Base-by-base conservation (phyloP, 1,139 yeast genomes). In the Nadsonia starkeyi-henricii region DNA sequence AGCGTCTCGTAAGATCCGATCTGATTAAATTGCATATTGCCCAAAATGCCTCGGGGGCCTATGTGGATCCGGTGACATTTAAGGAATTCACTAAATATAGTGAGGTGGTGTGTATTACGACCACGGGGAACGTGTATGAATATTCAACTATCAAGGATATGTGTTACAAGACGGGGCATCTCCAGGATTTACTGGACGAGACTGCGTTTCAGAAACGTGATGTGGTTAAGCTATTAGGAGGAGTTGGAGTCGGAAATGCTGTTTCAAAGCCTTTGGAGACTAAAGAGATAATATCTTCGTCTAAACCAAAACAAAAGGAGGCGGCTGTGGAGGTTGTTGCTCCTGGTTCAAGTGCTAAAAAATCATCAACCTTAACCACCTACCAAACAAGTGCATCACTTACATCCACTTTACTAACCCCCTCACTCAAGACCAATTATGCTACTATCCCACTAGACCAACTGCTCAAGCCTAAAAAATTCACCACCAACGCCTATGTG, bases 71-170 rank as follows among this genome's bases (percentile, higher is more conserved):
- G 3, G 63, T 63, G 46, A 62, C 67, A 23, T 55, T 58, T 54
- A 62, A 64, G 50, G 64, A 61, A 46, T 62, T 65, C 52, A 59
- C 53, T 45, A 51, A 57, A 18, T 50, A 53, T 46, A 58, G 62
- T 37, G 59, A 57, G 21, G 62, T 60, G 5, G 68, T 65, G n/a
- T 59, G 60, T 12, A 55, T 66, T 26, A 50, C 54, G 44, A 50
- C 63, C 1, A 58, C 63, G 2, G 69, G 69, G 12, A 57, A 62
- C 37, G 70, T 67, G 17, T 66, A 60, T 50, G 52, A 63, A 37
- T 56, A 56, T 47, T 59, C 56, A 9, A 65, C 70, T 2, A 53
- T 66, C 18, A 55, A 56, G 41, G 62, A 60, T 42, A 56, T 62
- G 51, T 64, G 65, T 49, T 47, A 61, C 37, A 63, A 63, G 51